phyloP scores from a whole-genome alignment of 257 asterid genomes.

The Penstemon davidsonii region DNA sequence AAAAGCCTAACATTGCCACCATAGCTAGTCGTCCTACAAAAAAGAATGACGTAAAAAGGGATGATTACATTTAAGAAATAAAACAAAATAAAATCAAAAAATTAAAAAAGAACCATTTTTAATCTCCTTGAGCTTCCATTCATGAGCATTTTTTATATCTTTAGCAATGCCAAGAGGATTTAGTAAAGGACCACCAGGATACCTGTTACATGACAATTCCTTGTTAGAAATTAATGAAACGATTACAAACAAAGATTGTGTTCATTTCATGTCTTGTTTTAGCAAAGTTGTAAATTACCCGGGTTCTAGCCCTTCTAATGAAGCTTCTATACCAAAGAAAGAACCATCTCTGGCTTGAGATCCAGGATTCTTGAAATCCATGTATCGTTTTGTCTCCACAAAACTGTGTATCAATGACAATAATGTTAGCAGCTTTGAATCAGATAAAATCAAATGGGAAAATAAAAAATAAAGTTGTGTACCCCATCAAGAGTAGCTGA shows the following conservation, averaged over 20 bases:
- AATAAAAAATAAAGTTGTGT: slow-evolving; percentile 17
- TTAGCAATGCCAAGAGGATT: slow-evolving; percentile 88
- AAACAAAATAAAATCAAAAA: not conserved
- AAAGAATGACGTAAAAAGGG: not conserved
- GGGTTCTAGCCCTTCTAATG: slow-evolving; percentile 82
- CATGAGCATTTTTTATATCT: slow-evolving; percentile 77
- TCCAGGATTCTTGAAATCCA: slow-evolving; percentile 79
- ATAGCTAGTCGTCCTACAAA: slow-evolving; percentile 75
- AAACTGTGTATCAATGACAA: slow-evolving; percentile 44
- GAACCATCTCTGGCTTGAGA: slow-evolving; percentile 82
- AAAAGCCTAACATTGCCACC: slow-evolving; percentile 83
- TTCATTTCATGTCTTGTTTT: too few relatives aligned
- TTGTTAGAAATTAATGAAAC: not conserved
- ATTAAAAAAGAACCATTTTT: slow-evolving; percentile 60
- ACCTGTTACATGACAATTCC: slow-evolving; percentile 47
- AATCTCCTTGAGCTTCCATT: slow-evolving; percentile 89
- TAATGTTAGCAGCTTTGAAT: not conserved
- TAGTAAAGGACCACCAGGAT: slow-evolving; percentile 91
- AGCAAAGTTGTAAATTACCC: slow-evolving; percentile 47
- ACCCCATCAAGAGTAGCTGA: slow-evolving; percentile 91
- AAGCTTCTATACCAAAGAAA: slow-evolving; percentile 79
- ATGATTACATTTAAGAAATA: not conserved
- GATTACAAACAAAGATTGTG: too few relatives aligned
- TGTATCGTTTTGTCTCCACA: slow-evolving; percentile 80
- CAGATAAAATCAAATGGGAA: not conserved